Evolutionary conservation across 257 asterid genomes (phyloP).

Genomic region (Solanum peruvianum): DNA sequence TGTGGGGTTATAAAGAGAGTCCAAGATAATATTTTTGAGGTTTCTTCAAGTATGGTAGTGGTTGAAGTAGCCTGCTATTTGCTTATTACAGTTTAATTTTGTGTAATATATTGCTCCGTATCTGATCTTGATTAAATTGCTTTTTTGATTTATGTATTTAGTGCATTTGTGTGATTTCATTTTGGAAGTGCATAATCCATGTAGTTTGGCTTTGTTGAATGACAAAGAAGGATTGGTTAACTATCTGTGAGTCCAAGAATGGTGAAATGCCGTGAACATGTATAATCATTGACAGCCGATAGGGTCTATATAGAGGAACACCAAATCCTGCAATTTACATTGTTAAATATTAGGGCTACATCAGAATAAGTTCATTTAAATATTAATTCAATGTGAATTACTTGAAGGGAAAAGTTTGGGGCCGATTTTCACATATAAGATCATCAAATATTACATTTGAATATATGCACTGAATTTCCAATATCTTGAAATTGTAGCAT

Average conservation of each 20-base stretch:
- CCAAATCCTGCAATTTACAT: neutral
- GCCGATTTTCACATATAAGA: neutral
- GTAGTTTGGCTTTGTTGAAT: neutral
- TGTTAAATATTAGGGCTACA: neutral
- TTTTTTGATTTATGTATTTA: neutral
- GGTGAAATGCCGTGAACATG: neutral
- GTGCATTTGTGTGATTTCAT: neutral
- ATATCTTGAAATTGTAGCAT: neutral
- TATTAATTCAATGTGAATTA: neutral
- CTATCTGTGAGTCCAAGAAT: neutral
- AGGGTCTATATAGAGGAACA: neutral
- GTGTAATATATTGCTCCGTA: neutral
- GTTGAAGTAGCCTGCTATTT: neutral
- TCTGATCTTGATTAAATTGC: neutral
- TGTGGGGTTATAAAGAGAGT: neutral
- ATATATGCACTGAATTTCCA: neutral
- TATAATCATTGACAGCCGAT: neutral
- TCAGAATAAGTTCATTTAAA: neutral
- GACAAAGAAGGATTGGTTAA: neutral
- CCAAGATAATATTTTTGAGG: neutral
- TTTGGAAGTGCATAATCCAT: neutral
- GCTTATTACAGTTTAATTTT: neutral
- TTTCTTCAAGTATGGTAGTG: neutral
- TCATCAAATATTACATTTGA: neutral
- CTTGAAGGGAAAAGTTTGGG: neutral